phyloP scores from a whole-genome alignment of 164 flowering plant genomes.

The Warburgia ugandensis region DNA sequence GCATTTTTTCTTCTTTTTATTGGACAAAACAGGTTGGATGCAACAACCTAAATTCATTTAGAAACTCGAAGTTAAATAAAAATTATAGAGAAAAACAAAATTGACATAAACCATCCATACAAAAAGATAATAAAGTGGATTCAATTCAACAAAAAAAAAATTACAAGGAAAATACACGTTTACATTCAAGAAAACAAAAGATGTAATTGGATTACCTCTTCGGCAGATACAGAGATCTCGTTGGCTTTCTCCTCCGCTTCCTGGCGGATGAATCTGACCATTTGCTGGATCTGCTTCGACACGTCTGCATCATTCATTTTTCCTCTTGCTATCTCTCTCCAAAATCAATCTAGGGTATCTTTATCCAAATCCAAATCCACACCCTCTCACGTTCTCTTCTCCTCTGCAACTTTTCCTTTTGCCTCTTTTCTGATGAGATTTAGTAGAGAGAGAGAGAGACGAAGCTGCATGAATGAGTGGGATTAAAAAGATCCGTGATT shows the following conservation, averaged over 20 bases:
- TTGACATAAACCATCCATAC: background rate
- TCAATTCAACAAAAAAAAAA: background rate
- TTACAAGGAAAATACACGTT: background rate
- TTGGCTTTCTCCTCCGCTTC: constrained; percentile 46
- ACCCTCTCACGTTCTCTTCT: background rate
- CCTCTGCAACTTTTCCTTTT: no score
- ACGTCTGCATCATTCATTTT: constrained; percentile 43
- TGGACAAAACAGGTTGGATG: no score
- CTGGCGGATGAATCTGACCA: constrained; percentile 41
- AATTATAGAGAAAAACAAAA: background rate
- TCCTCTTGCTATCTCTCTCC: background rate
- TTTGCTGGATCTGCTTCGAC: constrained; percentile 42
- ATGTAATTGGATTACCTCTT: constrained; percentile 18
- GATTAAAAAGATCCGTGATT: no score
- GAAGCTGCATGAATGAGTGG: no score
- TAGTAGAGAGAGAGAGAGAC: no score
- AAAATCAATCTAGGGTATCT: constrained; percentile 1
- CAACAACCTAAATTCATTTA: no score
- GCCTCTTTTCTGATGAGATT: no score
- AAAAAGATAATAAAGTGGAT: background rate
- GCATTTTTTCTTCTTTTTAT: no score
- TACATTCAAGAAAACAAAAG: background rate
- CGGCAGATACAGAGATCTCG: constrained; percentile 41
- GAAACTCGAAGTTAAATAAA: background rate
- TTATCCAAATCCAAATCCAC: background rate